phyloP scores from a whole-genome alignment of 108 stramenopile species.

The Cyclostephanos tholiformis region DNA sequence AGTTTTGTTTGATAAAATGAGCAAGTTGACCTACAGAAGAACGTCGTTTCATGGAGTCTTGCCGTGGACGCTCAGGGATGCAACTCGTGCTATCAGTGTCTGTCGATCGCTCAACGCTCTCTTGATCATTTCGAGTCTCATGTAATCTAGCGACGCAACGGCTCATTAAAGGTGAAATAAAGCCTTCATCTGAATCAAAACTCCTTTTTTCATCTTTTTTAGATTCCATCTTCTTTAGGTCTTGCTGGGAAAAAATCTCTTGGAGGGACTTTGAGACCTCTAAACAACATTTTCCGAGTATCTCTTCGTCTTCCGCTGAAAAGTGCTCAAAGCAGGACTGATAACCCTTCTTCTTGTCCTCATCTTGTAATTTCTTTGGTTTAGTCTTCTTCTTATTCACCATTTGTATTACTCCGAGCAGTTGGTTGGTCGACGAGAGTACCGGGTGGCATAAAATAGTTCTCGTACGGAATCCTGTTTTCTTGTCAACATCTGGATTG shows the following conservation, averaged over 20 bases:
- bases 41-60: conserved; percentile 9
- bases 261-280: conserved; percentile 52
- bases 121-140: neutral
- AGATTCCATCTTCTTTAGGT: conserved; percentile 11
- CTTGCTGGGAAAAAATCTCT: conserved; percentile 20
- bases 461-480: conserved; percentile 53
- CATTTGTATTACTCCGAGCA: conserved; percentile 67
- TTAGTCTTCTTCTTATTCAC: conserved; percentile 60
- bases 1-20: neutral
- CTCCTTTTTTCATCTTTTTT: conserved; percentile 2
- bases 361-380: conserved; percentile 30
- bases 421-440: conserved; percentile 34
- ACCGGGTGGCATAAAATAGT: conserved; percentile 57
- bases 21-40: conserved; percentile 21
- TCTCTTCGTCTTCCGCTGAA: conserved; percentile 43
- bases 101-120: conserved; percentile 8
- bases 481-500: conserved; percentile 55
- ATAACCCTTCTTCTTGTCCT: conserved; percentile 48
- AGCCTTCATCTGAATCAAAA: neutral
- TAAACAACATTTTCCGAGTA: conserved; percentile 41
- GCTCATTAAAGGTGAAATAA: neutral
- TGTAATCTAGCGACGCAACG: neutral
- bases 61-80: conserved; percentile 18
- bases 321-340: conserved; percentile 41
- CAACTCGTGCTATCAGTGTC: conserved; percentile 3